These are phyloP conservation scores for Candida sp. DNA, from an alignment of 1,139 yeast genomes.

Conservation along the genomic window DNA sequence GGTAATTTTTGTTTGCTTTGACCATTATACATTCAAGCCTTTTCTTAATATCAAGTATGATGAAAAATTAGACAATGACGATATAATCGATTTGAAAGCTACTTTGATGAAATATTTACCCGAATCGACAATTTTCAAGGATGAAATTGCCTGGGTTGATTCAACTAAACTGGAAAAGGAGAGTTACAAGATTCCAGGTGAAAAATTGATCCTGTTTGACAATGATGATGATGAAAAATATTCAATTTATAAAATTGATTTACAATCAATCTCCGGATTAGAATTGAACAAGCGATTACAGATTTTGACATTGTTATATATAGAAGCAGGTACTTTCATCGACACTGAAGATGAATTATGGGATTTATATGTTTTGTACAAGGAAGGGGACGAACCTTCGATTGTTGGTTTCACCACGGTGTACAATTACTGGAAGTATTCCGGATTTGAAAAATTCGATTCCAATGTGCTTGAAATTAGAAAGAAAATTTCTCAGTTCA, in stretches of 20 bases:
- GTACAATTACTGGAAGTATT: conserved; percentile 80
- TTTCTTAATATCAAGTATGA: conserved; percentile 54
- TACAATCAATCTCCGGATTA: conserved; percentile 36
- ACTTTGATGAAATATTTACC: conserved; percentile 61
- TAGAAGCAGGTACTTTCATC: conserved; percentile 92
- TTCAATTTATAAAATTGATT: conserved; percentile 35
- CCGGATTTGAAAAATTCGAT: conserved; percentile 58
- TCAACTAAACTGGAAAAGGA: conserved; percentile 46
- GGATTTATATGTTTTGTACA: conserved; percentile 58
- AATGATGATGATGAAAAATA: conserved; percentile 24
- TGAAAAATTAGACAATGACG: conserved; percentile 46
- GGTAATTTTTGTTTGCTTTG: conserved; percentile 44
- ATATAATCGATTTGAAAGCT: conserved; percentile 49
- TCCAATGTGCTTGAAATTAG: conserved; percentile 40
- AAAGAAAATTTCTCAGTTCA: conserved; percentile 83
- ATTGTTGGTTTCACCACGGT: conserved; percentile 81
- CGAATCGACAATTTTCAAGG: conserved; percentile 52
- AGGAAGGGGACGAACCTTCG: conserved; percentile 28
- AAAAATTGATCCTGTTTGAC: conserved; percentile 31
- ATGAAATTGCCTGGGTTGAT: conserved; percentile 67
- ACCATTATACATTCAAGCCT: conserved; percentile 44
- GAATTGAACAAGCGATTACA: conserved; percentile 71
- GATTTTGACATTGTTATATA: conserved; percentile 74
- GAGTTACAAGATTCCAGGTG: conserved; percentile 47
- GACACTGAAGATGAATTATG: conserved; percentile 74